Percentiles rank a stretch among this genome's conserved stretches.
Conservation (phyloP, 2,329 filamentous ascomycete genomes). For the Aquanectria penicillioides region DNA sequence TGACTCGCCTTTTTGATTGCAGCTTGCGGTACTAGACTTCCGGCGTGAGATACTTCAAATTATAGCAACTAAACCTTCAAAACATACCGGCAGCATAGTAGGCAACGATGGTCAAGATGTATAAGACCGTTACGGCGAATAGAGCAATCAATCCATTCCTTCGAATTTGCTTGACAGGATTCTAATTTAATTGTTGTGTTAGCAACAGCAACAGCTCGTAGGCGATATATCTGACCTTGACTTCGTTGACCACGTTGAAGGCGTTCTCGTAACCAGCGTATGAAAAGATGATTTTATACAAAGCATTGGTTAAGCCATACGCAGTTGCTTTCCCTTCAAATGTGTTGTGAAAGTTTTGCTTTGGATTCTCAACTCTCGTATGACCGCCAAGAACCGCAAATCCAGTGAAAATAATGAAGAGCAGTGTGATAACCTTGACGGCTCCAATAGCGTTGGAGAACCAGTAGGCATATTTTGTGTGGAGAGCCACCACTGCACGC, state of each 20-base stretch:
- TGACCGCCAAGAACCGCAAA: constrained; percentile 64
- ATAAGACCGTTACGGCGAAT: constrained; percentile 61
- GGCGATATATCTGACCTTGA: constrained; percentile 31
- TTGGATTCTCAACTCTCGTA: constrained; percentile 44
- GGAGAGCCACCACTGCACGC: constrained; percentile 52
- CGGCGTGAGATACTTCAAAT: background rate
- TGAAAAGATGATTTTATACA: constrained; percentile 68
- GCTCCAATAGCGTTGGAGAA: constrained; percentile 65
- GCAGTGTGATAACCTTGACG: constrained; percentile 68
- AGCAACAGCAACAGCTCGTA: too few species aligned
- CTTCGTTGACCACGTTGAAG: constrained; percentile 69
- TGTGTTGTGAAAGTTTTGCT: constrained; percentile 47
- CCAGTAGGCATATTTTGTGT: constrained; percentile 66
- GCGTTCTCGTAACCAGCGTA: constrained; percentile 68
- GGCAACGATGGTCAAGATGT: constrained; percentile 67
- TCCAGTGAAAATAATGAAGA: constrained; percentile 69
- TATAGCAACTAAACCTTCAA: background rate
- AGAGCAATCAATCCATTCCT: constrained; percentile 60
- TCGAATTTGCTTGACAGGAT: constrained; percentile 65
- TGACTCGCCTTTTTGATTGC: constrained; percentile 62
- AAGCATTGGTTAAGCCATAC: constrained; percentile 51
- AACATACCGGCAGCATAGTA: constrained; percentile 64
- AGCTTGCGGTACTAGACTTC: constrained; percentile 55
- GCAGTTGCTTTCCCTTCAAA: constrained; percentile 42
- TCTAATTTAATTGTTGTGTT: constrained; percentile 53